Evolutionary conservation across 352 stramenopile genomes (phyloP).

Genomic region (Globisporangium cederbergense): DNA sequence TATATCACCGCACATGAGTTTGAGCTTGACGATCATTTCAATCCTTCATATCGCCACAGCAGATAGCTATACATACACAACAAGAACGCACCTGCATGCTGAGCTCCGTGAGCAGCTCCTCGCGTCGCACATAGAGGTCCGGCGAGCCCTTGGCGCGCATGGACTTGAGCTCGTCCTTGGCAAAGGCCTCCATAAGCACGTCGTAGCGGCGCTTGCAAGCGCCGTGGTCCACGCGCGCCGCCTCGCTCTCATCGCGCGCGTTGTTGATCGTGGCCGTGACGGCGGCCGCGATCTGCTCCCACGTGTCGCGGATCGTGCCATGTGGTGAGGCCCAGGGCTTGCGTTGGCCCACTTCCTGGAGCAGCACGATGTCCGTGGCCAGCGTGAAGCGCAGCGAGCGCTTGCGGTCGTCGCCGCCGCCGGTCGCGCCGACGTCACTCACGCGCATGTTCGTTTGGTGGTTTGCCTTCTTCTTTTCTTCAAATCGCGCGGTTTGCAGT

Average conservation of each 20-base stretch:
- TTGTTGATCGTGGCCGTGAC: slow-evolving; percentile 14
- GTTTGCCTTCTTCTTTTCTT: background rate
- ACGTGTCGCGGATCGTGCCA: slow-evolving; percentile 18
- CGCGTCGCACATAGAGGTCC: slow-evolving; percentile 14
- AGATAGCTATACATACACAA: background rate
- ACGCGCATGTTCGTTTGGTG: background rate
- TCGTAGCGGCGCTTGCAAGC: slow-evolving; percentile 17
- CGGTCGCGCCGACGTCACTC: background rate
- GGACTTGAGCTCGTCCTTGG: slow-evolving; percentile 19
- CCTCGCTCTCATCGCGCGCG: slow-evolving; percentile 12
- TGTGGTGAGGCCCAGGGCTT: slow-evolving; percentile 14
- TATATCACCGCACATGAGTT: background rate
- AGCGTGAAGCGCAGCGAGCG: slow-evolving; percentile 18
- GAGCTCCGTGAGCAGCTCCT: slow-evolving; percentile 17
- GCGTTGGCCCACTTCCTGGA: slow-evolving; percentile 10
- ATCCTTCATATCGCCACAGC: background rate
- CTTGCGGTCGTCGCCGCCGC: slow-evolving; percentile 9
- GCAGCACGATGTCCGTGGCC: slow-evolving; percentile 16
- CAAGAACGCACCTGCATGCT: slow-evolving; percentile 7
- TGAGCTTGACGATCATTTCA: background rate
- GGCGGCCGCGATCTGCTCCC: slow-evolving; percentile 14
- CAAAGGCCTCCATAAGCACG: slow-evolving; percentile 16
- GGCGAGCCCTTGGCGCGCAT: slow-evolving; percentile 17
- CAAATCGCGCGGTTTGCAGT: background rate
- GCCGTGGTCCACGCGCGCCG: slow-evolving; percentile 17